Conservation (phyloP, 129 eudicot species). For the Artemisia annua region DNA sequence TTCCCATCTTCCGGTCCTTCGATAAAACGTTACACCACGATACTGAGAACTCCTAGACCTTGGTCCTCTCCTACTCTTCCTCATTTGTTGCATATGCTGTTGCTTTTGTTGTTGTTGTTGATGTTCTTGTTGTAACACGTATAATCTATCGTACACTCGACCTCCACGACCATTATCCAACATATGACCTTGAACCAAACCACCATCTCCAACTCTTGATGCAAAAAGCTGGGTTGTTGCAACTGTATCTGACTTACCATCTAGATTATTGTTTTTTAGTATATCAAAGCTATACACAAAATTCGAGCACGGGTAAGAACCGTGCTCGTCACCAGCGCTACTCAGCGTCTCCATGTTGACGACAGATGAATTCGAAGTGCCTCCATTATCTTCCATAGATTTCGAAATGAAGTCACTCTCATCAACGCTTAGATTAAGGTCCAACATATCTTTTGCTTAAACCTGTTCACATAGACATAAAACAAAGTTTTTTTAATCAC, state of each 20-base stretch:
- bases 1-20: constrained; percentile 95
- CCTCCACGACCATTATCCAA: neutral
- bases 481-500: neutral
- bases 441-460: constrained; percentile 45
- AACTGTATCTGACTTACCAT: constrained; percentile 12
- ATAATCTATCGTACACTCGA: constrained; percentile 34
- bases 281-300: constrained; percentile 37
- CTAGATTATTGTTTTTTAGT: constrained; percentile 26
- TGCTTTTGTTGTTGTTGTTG: constrained; percentile 39
- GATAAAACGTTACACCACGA: constrained; percentile 87
- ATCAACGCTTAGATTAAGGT: constrained; percentile 53
- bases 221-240: constrained; percentile 25
- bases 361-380: constrained; percentile 48
- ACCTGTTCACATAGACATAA: neutral
- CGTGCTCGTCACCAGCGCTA: constrained; percentile 44
- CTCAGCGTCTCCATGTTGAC: constrained; percentile 45
- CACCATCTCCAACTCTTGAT: constrained; percentile 27
- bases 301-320: constrained; percentile 21
- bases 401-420: constrained; percentile 33
- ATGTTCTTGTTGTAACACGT: constrained; percentile 14
- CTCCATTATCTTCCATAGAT: neutral
- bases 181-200: neutral
- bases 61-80: constrained; percentile 83
- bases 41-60: constrained; percentile 86
- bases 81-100: constrained; percentile 44